A percentile compares a stretch with the other conserved stretches of the same genome.
Evolutionary conservation across 1,284 basidiomycete species (phyloP).

Genomic region (Trametes sp.): DNA sequence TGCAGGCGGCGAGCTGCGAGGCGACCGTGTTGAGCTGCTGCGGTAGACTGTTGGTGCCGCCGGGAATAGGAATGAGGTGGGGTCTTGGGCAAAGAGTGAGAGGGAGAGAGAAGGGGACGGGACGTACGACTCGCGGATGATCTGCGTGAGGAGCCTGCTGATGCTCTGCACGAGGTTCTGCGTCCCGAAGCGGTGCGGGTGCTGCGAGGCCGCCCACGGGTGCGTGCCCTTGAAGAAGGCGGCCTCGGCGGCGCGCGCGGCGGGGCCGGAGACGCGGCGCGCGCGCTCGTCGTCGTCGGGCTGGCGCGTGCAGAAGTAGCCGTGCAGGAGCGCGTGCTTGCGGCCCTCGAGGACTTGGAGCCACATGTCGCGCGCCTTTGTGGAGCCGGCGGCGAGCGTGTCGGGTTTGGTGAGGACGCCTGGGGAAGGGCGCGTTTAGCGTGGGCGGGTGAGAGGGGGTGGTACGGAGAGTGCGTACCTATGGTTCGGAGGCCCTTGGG

Average conservation of each 20-base stretch:
- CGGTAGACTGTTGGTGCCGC: conserved; percentile 54
- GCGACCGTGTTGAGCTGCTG: conserved; percentile 45
- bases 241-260: conserved; percentile 49
- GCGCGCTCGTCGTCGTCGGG: conserved; percentile 64
- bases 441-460: neutral
- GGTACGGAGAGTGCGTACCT: conserved; percentile 44
- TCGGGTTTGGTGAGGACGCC: conserved; percentile 78
- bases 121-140: conserved; percentile 28
- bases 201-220: conserved; percentile 58
- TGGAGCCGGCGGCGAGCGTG: conserved; percentile 53
- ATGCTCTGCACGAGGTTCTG: conserved; percentile 60
- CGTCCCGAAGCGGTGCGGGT: conserved; percentile 61
- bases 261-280: conserved; percentile 43
- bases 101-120: neutral
- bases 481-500: conserved; percentile 62
- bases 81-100: neutral
- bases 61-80: no score
- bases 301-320: conserved; percentile 75
- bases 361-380: conserved; percentile 54
- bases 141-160: conserved; percentile 56
- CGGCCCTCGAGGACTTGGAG: conserved; percentile 60
- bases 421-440: conserved; percentile 34
- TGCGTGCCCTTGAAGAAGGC: conserved; percentile 55
- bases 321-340: conserved; percentile 54
- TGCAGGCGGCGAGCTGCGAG: no score